Base-by-base conservation (phyloP, 2,329 filamentous ascomycete species). In the Sporothrix phasma region DNA sequence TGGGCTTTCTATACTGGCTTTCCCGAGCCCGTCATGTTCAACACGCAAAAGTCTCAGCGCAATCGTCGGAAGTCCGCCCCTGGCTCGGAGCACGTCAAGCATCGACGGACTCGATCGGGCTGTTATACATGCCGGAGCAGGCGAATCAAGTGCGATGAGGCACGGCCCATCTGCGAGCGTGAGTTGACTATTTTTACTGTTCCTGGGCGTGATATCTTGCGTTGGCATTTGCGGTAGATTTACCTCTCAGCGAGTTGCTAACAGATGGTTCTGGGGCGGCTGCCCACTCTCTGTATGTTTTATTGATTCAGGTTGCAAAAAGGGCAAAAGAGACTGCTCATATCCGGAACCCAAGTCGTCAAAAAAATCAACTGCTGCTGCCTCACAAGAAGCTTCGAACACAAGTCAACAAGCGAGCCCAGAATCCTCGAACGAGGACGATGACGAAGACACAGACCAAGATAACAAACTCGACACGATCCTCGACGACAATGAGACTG, bases 121-220 rank as follows among this genome's bases (percentile, higher is more conserved):
- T 99, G 94, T 77, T 97, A 81, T 68, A 97, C 92, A 54, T 99
- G 94, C 75, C 84, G 94, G 65, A 88, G 87, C 70, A 84, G 94
- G 69, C 85, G 94, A 74, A 92, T 97, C 61, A 97, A 88, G 89
- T 99, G 94, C 74, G 94, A 97, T 73, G 94, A 99, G 76, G 84
- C 80, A 24, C 89, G 87, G 70, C 94, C 94, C 13, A 81, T 89
- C 62, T 97, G 94, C 76, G 92, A 97, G 73, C 80, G 86, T 88
- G 78, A 81, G 70, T 65, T 65, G 37, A 17, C 11, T 7, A 8
- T 11, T n/a, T 2, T n/a, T 34, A n/a, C 7, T 43, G 2, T 45
- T 22, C 13, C n/a, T n/a, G n/a, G n/a, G n/a, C n/a, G n/a, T n/a
- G n/a, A n/a, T n/a, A n/a, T 29, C 2, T 19, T 5, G 11, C 19